Evolutionary conservation across 306 rosid genomes (phyloP).

Genomic region (Prunus mira): DNA sequence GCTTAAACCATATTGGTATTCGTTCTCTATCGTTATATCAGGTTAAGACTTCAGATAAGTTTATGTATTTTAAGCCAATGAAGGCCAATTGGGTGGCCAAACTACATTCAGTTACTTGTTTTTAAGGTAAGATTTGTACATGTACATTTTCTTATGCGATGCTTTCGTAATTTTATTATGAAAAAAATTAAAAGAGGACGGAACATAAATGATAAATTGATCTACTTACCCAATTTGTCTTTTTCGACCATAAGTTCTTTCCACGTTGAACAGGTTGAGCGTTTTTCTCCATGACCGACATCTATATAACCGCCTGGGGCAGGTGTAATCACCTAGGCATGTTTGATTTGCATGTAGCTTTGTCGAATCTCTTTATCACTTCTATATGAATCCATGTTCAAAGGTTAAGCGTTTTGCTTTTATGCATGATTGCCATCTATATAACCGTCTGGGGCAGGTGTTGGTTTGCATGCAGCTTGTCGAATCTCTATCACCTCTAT

Average conservation of each 20-base stretch:
- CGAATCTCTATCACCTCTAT: neutral
- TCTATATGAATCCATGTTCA: slow-evolving; percentile 1
- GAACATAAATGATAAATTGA: neutral
- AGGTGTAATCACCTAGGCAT: slow-evolving; percentile 8
- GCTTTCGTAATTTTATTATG: neutral
- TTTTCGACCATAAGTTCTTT: neutral
- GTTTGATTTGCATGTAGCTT: slow-evolving; percentile 9
- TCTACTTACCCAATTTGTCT: neutral
- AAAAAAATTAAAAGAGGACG: neutral
- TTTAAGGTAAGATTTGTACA: neutral
- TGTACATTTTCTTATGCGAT: neutral
- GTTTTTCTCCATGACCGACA: neutral
- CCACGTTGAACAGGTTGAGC: neutral
- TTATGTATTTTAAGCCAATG: neutral
- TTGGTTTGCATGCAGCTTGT: slow-evolving; percentile 9
- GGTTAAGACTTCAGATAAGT: neutral
- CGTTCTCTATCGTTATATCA: too few species aligned
- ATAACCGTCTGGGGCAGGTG: slow-evolving; percentile 6
- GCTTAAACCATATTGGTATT: neutral
- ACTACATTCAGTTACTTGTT: neutral
- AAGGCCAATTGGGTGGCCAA: slow-evolving; percentile 8
- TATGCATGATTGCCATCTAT: neutral
- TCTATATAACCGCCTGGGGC: neutral
- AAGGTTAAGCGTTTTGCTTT: neutral
- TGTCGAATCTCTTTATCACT: neutral